Percentiles rank a stretch among this genome's conserved stretches.
Conservation (phyloP, 257 asterid species). For the Primulina tabacum region DNA sequence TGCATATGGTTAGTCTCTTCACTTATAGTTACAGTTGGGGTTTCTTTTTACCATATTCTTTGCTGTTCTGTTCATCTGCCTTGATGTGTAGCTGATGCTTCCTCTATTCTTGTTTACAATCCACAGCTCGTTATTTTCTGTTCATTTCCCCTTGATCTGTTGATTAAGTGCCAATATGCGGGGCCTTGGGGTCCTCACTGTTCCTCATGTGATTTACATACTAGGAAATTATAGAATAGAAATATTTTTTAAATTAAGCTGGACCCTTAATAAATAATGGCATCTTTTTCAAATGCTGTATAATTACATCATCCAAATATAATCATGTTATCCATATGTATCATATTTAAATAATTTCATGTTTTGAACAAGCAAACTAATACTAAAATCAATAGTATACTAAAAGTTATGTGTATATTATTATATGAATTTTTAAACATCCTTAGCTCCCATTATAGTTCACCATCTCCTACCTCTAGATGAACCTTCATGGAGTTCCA, state of each 20-base stretch:
- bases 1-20: constrained; percentile 80
- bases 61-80: constrained; percentile 5
- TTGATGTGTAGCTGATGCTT: not conserved
- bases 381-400: not conserved
- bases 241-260: no score
- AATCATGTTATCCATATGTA: not conserved
- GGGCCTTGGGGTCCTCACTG: not conserved
- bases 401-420: not conserved
- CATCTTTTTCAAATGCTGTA: not conserved
- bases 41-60: not conserved
- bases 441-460: not conserved
- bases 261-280: not conserved
- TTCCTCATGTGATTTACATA: not conserved
- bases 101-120: not conserved
- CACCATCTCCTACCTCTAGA: not conserved
- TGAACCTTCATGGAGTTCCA: not conserved
- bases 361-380: not conserved
- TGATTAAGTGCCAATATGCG: not conserved
- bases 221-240: not conserved
- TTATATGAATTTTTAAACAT: no score
- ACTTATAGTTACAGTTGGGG: constrained; percentile 19
- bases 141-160: not conserved
- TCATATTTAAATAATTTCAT: not conserved
- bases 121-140: not conserved
- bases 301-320: not conserved